These are phyloP conservation scores for Arachis hypogaea DNA, from an alignment of 306 rosid species.

Conservation along the genomic window DNA sequence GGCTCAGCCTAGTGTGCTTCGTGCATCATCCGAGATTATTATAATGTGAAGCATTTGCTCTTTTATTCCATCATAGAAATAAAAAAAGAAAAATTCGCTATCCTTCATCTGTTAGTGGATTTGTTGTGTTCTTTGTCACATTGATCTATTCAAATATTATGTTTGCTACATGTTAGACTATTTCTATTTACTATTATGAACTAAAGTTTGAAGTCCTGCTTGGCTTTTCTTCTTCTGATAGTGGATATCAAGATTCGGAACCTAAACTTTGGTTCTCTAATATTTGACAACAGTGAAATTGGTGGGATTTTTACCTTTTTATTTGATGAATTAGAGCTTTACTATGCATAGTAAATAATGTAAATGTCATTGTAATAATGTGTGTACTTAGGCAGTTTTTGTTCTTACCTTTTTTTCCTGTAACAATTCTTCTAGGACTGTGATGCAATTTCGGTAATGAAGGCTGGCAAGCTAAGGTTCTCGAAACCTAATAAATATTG, in stretches of 20 bases:
- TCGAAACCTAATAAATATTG: slow-evolving; percentile 87
- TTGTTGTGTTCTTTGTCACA: too few relatives aligned
- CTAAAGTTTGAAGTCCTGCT: not conserved
- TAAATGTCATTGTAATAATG: not conserved
- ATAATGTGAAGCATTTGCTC: not conserved
- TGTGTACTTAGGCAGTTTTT: slow-evolving; percentile 13
- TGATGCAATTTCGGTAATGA: slow-evolving; percentile 74
- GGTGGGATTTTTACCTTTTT: not conserved
- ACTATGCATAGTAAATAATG: not conserved
- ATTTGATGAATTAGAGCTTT: not conserved
- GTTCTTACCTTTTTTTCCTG: slow-evolving; percentile 1
- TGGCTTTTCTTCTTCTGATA: not conserved
- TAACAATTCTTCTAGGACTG: slow-evolving; percentile 55
- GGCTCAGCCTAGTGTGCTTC: too few relatives aligned
- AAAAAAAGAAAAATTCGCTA: not conserved
- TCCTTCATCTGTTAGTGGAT: not conserved
- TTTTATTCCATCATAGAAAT: not conserved
- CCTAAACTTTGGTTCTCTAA: not conserved
- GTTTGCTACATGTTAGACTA: not conserved
- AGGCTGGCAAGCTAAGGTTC: slow-evolving; percentile 78
- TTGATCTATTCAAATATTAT: too few relatives aligned
- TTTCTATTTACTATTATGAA: not conserved
- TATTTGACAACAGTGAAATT: not conserved
- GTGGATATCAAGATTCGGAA: not conserved
- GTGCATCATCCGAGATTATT: not conserved